Conservation (phyloP, 305 asterid genomes). For the Fraxinus albicans region DNA sequence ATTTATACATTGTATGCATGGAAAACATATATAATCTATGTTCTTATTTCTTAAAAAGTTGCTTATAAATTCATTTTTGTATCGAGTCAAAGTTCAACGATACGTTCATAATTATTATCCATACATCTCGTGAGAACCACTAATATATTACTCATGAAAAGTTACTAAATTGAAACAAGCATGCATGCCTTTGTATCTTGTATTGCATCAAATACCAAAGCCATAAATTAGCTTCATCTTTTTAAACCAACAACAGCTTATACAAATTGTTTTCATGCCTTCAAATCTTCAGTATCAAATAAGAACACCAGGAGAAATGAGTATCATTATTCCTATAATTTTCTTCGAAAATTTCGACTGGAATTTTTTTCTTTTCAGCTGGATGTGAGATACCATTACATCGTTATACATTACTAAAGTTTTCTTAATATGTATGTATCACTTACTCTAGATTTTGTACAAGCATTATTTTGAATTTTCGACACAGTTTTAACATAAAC, state of each 20-base stretch:
- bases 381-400: neutral
- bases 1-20: neutral
- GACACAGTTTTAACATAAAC: neutral
- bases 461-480: neutral
- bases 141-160: neutral
- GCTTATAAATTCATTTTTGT: neutral
- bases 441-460: neutral
- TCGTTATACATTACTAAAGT: neutral
- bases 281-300: neutral
- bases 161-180: neutral
- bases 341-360: neutral
- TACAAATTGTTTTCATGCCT: neutral
- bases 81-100: neutral
- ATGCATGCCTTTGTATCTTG: neutral
- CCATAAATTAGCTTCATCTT: neutral
- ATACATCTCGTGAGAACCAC: neutral
- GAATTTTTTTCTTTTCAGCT: neutral
- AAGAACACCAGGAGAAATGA: neutral
- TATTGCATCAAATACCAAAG: neutral
- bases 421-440: neutral
- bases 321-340: neutral
- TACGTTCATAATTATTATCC: neutral
- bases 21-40: neutral
- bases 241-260: neutral
- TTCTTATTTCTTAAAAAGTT: neutral